A percentile compares a stretch with the other conserved stretches of the same genome.
Conservation (phyloP, 225 moss, liverwort and hornwort genomes). For the Pseudisothecium myosuroides region DNA sequence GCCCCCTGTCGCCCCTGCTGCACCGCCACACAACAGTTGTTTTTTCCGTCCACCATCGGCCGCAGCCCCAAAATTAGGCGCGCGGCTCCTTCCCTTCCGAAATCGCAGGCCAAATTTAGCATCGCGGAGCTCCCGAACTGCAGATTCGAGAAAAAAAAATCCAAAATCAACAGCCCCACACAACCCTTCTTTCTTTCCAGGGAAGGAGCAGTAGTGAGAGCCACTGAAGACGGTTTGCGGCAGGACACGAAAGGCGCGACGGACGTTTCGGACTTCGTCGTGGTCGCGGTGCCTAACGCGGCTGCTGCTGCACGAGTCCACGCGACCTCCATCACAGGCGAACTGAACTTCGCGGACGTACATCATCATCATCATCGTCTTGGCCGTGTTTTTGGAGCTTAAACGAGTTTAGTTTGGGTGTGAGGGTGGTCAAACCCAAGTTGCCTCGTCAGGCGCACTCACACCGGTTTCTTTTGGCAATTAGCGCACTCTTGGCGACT, state of each 20-base stretch:
- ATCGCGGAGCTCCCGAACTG: background rate
- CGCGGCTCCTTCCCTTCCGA: background rate
- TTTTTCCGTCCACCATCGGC: background rate
- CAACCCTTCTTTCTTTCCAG: background rate
- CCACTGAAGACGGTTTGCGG: background rate
- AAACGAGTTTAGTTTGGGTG: background rate
- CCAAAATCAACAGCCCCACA: background rate
- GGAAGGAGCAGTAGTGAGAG: background rate
- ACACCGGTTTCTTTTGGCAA: background rate
- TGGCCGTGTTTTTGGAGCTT: background rate
- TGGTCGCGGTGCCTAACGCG: background rate
- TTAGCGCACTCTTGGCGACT: background rate
- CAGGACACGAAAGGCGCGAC: background rate
- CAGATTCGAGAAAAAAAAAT: background rate
- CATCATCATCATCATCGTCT: no score
- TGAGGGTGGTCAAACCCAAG: background rate
- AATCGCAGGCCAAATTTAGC: background rate
- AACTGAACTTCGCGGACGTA: no score
- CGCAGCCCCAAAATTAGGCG: background rate
- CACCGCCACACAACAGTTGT: background rate
- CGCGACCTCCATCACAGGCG: no score
- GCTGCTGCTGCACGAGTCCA: background rate
- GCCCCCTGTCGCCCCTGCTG: background rate
- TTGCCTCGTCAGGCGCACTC: background rate
- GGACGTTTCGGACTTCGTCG: background rate